phyloP scores from a whole-genome alignment of 2,329 filamentous ascomycete genomes.

The Daldinia eschscholtzii region DNA sequence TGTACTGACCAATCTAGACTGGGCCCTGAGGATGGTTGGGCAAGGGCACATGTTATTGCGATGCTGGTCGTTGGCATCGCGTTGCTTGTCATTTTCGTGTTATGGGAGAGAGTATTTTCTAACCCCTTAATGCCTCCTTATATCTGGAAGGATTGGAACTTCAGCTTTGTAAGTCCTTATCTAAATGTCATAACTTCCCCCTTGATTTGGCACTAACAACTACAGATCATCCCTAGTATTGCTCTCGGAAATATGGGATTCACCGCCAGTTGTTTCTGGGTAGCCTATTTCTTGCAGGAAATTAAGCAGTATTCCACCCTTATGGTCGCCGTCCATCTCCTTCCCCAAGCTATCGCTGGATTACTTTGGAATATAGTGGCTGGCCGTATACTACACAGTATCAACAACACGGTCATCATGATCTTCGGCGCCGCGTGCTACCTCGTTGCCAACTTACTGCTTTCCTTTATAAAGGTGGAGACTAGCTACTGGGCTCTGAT shows the following conservation, averaged over 20 bases:
- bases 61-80: slow-evolving; percentile 70
- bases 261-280: slow-evolving; percentile 70
- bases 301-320: slow-evolving; percentile 66
- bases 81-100: slow-evolving; percentile 68
- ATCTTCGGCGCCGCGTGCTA: slow-evolving; percentile 57
- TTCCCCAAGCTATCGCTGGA: slow-evolving; percentile 74
- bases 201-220: background rate
- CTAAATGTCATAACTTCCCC: slow-evolving; percentile 8
- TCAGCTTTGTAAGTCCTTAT: slow-evolving; percentile 65
- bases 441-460: slow-evolving; percentile 60
- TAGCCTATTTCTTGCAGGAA: slow-evolving; percentile 74
- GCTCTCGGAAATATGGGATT: slow-evolving; percentile 74
- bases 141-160: slow-evolving; percentile 73
- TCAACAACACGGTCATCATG: slow-evolving; percentile 75
- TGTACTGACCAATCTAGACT: slow-evolving; percentile 50
- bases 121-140: slow-evolving; percentile 66
- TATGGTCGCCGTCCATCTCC: slow-evolving; percentile 70
- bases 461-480: slow-evolving; percentile 67
- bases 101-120: slow-evolving; percentile 70
- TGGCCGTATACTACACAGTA: slow-evolving; percentile 70
- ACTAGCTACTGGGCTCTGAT: slow-evolving; percentile 74
- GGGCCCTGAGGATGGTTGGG: slow-evolving; percentile 73
- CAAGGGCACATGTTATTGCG: slow-evolving; percentile 70
- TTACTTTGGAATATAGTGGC: slow-evolving; percentile 73
- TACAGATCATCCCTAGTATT: slow-evolving; percentile 66